A percentile compares a stretch with the other conserved stretches of the same genome.
Evolutionary conservation across 169 alveolate species (phyloP).

Genomic region (Plasmodium inui): DNA sequence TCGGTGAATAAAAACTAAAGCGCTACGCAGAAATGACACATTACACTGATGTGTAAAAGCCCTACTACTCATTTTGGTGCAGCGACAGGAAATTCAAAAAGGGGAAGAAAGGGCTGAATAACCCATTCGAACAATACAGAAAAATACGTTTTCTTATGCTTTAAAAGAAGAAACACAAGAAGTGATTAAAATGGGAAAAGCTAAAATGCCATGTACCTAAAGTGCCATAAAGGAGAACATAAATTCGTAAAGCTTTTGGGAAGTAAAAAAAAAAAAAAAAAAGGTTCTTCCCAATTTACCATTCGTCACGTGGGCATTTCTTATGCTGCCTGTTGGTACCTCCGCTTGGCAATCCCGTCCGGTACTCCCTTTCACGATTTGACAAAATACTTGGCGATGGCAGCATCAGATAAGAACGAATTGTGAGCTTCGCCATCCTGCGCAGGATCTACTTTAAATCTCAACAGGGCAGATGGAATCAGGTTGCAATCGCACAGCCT

Average conservation of each 20-base stretch:
- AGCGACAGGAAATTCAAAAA: not conserved
- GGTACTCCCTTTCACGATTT: conserved; percentile 3
- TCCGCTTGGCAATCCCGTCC: not conserved
- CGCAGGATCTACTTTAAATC: conserved; percentile 44
- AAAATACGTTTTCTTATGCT: not conserved
- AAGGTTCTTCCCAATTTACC: not conserved
- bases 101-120: not conserved
- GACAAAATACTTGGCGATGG: conserved; percentile 44
- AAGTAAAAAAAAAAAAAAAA: not conserved
- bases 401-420: conserved; percentile 36
- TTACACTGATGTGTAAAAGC: not conserved
- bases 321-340: not conserved
- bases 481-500: conserved; percentile 40
- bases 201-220: not conserved
- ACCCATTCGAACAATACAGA: not conserved
- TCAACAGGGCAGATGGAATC: conserved; percentile 34
- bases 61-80: not conserved
- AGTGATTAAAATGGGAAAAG: not conserved
- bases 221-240: not conserved
- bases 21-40: not conserved
- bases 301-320: not conserved
- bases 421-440: not conserved
- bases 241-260: not conserved
- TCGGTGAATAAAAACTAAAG: not conserved
- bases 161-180: not conserved